Conservation (phyloP, 75 land plant species). For the Pinus albicaulis region DNA sequence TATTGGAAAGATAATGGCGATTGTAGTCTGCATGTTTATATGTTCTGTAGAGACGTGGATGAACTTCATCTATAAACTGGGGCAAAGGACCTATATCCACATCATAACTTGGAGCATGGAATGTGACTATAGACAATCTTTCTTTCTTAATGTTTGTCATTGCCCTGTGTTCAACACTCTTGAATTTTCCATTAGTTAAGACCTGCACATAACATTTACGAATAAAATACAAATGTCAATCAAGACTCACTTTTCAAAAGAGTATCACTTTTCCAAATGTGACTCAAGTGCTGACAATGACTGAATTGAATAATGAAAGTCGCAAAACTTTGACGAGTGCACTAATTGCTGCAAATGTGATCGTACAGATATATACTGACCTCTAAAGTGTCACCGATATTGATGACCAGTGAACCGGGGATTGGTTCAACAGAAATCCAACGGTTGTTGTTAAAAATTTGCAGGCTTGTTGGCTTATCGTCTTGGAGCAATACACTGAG, state of each 20-base stretch:
- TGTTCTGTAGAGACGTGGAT: conserved; percentile 43
- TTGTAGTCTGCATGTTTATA: conserved; percentile 75
- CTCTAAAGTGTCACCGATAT: conserved; percentile 87
- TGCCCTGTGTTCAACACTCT: conserved; percentile 13
- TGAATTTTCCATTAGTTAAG: conserved; percentile 9
- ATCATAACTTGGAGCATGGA: conserved; percentile 12
- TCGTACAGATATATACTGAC: conserved; percentile 15
- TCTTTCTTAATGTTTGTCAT: neutral
- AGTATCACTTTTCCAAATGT: no score
- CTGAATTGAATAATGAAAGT: no score
- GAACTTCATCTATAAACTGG: conserved; percentile 36
- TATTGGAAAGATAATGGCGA: conserved; percentile 57
- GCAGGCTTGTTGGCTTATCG: conserved; percentile 22
- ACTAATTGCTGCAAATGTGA: no score
- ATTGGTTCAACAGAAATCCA: conserved; percentile 78
- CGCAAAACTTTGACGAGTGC: no score
- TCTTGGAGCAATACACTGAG: conserved; percentile 38
- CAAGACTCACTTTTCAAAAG: no score
- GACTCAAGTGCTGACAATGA: no score
- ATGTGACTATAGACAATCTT: conserved; percentile 12
- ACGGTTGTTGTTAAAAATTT: conserved; percentile 40
- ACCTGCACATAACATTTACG: neutral
- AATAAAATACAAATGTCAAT: no score
- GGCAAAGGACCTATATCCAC: conserved; percentile 13
- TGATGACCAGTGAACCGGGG: conserved; percentile 70